A percentile compares a stretch with the other conserved stretches of the same genome.
These are phyloP conservation scores for Ceratobasidium sp. DNA, from an alignment of 1,284 basidiomycete genomes.

Conservation along the genomic window DNA sequence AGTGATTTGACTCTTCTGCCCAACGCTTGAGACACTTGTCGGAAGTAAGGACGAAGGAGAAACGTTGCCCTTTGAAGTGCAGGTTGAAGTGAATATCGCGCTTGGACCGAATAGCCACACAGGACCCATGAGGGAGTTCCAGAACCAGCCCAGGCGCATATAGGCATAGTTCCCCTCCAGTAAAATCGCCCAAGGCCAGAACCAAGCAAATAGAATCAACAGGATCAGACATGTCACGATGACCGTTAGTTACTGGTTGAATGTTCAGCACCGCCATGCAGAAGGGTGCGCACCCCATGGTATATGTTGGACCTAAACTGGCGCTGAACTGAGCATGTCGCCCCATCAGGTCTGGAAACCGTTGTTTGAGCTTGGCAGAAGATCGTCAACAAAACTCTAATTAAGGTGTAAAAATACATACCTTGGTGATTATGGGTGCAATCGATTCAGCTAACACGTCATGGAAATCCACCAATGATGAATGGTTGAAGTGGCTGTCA, in stretches of 20 bases:
- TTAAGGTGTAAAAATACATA: not conserved
- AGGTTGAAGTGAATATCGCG: slow-evolving; percentile 11
- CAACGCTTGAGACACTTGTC: not conserved
- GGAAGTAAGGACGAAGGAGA: not conserved
- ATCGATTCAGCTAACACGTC: not conserved
- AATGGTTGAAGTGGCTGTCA: not conserved
- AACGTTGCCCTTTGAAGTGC: slow-evolving; percentile 5
- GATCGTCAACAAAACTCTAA: not conserved
- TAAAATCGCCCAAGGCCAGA: not conserved
- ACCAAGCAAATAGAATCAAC: slow-evolving; percentile 9
- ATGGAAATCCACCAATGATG: not conserved
- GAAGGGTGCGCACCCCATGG: not conserved
- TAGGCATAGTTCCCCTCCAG: not conserved
- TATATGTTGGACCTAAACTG: not conserved
- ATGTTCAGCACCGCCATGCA: slow-evolving; percentile 5
- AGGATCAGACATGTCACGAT: not conserved
- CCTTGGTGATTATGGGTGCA: not conserved
- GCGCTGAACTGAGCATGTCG: not conserved
- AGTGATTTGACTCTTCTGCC: not conserved
- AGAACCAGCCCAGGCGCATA: not conserved
- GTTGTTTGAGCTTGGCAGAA: not conserved
- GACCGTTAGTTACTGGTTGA: not conserved
- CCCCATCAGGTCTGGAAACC: not conserved
- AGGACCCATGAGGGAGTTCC: not conserved
- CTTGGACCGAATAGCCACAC: slow-evolving; percentile 5